Conservation (phyloP, 2,329 filamentous ascomycete species). For the Xylaria polymorpha region DNA sequence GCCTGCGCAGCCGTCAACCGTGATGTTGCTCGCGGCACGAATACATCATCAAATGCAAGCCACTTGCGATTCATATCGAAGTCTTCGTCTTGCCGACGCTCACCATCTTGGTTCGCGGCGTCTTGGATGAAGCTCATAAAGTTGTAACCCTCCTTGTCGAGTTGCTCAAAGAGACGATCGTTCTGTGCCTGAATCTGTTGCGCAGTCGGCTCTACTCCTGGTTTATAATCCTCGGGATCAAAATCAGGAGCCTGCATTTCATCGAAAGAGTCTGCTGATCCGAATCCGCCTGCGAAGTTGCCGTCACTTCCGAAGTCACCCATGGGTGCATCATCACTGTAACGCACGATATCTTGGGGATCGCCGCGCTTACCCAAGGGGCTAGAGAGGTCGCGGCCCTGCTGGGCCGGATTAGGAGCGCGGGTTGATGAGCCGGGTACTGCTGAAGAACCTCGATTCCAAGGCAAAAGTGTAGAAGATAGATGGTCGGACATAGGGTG, state of each 20-base stretch:
- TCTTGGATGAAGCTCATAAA: conserved; percentile 60
- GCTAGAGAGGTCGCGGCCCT: conserved; percentile 56
- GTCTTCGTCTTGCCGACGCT: conserved; percentile 49
- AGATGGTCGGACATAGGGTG: conserved; percentile 75
- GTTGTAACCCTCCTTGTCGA: conserved; percentile 60
- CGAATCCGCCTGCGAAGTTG: conserved; percentile 47
- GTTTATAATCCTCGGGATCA: background rate
- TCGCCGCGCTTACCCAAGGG: conserved; percentile 54
- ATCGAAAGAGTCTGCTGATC: conserved; percentile 50
- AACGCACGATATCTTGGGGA: conserved; percentile 58
- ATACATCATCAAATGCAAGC: conserved; percentile 76
- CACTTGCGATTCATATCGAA: conserved; percentile 53
- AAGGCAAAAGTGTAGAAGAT: conserved; percentile 62
- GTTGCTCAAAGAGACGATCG: conserved; percentile 37
- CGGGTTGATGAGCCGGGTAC: conserved; percentile 61
- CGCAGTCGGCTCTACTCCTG: conserved; percentile 24
- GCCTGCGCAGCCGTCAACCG: conserved; percentile 77
- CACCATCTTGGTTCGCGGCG: conserved; percentile 49
- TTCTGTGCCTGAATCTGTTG: conserved; percentile 40
- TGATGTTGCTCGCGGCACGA: conserved; percentile 66
- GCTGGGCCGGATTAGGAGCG: conserved; percentile 54
- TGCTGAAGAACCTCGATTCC: conserved; percentile 62
- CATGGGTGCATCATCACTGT: conserved; percentile 57
- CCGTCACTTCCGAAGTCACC: conserved; percentile 52
- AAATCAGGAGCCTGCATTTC: conserved; percentile 39